phyloP scores from a whole-genome alignment of 1,284 basidiomycete genomes.

The Spongispora temasekensis region DNA sequence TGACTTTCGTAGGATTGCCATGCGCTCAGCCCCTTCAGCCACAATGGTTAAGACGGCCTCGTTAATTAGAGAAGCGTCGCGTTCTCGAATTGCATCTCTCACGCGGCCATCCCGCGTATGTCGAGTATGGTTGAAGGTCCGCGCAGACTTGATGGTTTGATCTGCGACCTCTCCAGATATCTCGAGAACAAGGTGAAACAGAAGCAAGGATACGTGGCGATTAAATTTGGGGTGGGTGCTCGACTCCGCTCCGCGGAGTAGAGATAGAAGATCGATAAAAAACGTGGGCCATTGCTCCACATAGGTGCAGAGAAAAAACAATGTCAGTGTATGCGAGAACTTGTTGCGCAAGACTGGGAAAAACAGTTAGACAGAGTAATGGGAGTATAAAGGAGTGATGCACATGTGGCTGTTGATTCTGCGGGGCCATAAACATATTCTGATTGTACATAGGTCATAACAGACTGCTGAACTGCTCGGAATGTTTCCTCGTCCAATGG shows the following conservation, averaged over 20 bases:
- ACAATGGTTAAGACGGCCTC: slow-evolving; percentile 86
- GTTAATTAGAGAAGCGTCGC: slow-evolving; percentile 87
- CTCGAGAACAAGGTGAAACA: slow-evolving; percentile 88
- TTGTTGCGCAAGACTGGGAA: slow-evolving; percentile 88
- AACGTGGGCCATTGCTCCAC: slow-evolving; percentile 81
- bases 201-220: slow-evolving; percentile 79
- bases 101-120: slow-evolving; percentile 81
- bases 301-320: slow-evolving; percentile 93
- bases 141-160: slow-evolving; percentile 83
- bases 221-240: slow-evolving; percentile 64
- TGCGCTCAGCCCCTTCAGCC: slow-evolving; percentile 68
- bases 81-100: slow-evolving; percentile 86
- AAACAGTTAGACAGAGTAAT: slow-evolving; percentile 9
- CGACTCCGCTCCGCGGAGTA: slow-evolving; percentile 65
- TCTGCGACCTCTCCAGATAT: slow-evolving; percentile 93
- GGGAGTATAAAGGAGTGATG: slow-evolving; percentile 35
- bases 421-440: slow-evolving; percentile 80
- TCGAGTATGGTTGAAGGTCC: slow-evolving; percentile 67
- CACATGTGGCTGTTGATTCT: slow-evolving; percentile 74
- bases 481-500: slow-evolving; percentile 70
- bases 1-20: slow-evolving; percentile 54
- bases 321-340: slow-evolving; percentile 94
- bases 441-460: slow-evolving; percentile 74
- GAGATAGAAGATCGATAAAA: slow-evolving; percentile 76
- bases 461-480: slow-evolving; percentile 64